Evolutionary conservation across 768 basidiomycete genomes (phyloP), one percentile per base, ranked within the genome.

Genomic region (Tricholoma bakamatsutake): DNA sequence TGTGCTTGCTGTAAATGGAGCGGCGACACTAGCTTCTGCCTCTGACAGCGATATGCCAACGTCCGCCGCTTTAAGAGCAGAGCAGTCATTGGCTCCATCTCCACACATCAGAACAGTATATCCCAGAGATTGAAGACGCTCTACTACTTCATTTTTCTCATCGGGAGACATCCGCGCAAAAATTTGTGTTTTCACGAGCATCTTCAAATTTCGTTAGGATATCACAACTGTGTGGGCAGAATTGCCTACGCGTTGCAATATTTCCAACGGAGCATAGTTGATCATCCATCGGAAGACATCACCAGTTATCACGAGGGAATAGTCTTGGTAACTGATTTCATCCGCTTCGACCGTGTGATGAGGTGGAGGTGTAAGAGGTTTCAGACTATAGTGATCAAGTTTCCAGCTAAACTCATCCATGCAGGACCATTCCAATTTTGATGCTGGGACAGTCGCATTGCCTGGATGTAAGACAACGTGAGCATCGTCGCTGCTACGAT

Each of bases 131-230:
- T 98, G 97, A 10, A 99, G 76, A 1, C 96, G 83, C 69, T 98
- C 96, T 15, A 99, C 92, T 15, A 98, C 84, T 69, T 99, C 97
- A 62, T 98, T 96, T 73, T 99, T 99, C 76, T 98, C 97, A 66
- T 98, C 97, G 0, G 97, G 97, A 8, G 97, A 99, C 97, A 99
- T 98, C 21, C 97, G 84, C 8, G 97, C 95, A 68, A 94, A 99
- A 46, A 98, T 86, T 67, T 97, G 92, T 1, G 95, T 85, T 70
- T 96, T 96, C 31, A 98, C 90, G 17, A 99, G 85, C 93, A 99
- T 97, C 96, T 98, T 53, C 30, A 35, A 48, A 40, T 56, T 11
- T 53, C 46, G 56, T 43, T 45, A 53, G 34, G 17, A 17, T 30
- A 28, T 49, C 15, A 18, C 9, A 18, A 50, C 55, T 15, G 7